Percentiles rank a stretch among this genome's conserved stretches.
These are phyloP conservation scores for Canavalia gladiata DNA, from an alignment of 306 rosid species.

Conservation along the genomic window DNA sequence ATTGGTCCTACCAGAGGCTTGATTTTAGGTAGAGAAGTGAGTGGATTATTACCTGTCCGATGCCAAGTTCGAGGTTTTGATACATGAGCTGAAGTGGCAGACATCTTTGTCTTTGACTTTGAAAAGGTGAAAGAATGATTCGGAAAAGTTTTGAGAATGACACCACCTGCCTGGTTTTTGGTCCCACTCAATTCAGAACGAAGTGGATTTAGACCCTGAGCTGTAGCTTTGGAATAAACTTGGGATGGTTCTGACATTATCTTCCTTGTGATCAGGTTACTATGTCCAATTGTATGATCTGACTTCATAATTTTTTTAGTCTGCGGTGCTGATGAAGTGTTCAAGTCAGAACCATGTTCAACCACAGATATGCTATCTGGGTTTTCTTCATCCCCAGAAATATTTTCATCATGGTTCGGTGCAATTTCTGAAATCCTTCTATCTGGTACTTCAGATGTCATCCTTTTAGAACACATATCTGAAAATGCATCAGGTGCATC, in stretches of 20 bases:
- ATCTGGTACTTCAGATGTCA: constrained; percentile 53
- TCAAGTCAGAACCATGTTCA: constrained; percentile 53
- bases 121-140: constrained; percentile 47
- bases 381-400: constrained; percentile 55
- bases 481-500: constrained; percentile 51
- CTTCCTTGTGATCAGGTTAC: constrained; percentile 53
- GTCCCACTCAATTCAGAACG: constrained; percentile 50
- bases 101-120: constrained; percentile 53
- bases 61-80: constrained; percentile 81
- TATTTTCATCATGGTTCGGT: constrained; percentile 51
- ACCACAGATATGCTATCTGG: constrained; percentile 48
- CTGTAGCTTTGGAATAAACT: constrained; percentile 53
- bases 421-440: constrained; percentile 42
- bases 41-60: constrained; percentile 59
- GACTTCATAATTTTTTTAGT: constrained; percentile 42
- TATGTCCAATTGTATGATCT: constrained; percentile 49
- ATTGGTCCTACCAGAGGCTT: constrained; percentile 50
- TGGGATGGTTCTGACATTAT: constrained; percentile 54
- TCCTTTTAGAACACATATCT: constrained; percentile 58
- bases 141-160: constrained; percentile 41
- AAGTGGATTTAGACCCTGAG: constrained; percentile 50
- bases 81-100: constrained; percentile 58
- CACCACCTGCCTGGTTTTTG: constrained; percentile 60
- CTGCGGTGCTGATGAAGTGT: constrained; percentile 48
- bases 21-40: constrained; percentile 44